Evolutionary conservation across 768 basidiomycete genomes (phyloP).

Genomic region (Kwoniella mangroviensis): DNA sequence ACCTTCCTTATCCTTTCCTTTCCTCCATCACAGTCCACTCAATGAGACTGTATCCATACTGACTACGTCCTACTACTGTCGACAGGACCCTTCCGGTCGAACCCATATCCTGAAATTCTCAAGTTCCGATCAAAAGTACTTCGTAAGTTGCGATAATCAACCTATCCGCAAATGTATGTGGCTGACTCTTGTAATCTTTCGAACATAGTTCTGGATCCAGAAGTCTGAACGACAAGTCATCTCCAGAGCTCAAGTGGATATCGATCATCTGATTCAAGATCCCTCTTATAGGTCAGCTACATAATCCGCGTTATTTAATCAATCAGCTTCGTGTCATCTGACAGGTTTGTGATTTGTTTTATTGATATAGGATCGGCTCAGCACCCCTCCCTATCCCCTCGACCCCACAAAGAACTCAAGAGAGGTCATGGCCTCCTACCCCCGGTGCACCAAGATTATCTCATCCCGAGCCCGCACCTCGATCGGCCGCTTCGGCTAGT

Average conservation of each 20-base stretch:
- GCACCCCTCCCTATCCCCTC: constrained; percentile 29
- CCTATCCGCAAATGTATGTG: neutral
- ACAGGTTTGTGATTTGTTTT: too few species aligned
- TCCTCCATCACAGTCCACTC: neutral
- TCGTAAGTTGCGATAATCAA: constrained; percentile 63
- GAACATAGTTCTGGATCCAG: constrained; percentile 56
- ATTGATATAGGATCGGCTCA: constrained; percentile 26
- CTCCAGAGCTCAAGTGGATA: constrained; percentile 38
- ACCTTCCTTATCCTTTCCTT: neutral
- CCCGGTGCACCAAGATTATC: constrained; percentile 41
- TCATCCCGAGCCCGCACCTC: constrained; percentile 34
- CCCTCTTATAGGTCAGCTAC: constrained; percentile 44
- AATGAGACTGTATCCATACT: neutral
- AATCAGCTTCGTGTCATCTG: too few species aligned
- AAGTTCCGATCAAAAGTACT: constrained; percentile 84
- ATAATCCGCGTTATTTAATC: too few species aligned
- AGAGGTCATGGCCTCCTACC: constrained; percentile 38
- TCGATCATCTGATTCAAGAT: constrained; percentile 51
- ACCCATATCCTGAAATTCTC: constrained; percentile 89
- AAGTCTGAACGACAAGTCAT: constrained; percentile 32
- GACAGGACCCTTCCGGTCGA: constrained; percentile 64
- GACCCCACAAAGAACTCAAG: constrained; percentile 22
- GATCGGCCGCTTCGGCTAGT: constrained; percentile 12
- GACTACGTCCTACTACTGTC: neutral
- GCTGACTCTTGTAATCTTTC: neutral